Evolutionary conservation across 1,139 yeast genomes (phyloP), one percentile per base, ranked within the genome.

Genomic region (Pichia sp.): DNA sequence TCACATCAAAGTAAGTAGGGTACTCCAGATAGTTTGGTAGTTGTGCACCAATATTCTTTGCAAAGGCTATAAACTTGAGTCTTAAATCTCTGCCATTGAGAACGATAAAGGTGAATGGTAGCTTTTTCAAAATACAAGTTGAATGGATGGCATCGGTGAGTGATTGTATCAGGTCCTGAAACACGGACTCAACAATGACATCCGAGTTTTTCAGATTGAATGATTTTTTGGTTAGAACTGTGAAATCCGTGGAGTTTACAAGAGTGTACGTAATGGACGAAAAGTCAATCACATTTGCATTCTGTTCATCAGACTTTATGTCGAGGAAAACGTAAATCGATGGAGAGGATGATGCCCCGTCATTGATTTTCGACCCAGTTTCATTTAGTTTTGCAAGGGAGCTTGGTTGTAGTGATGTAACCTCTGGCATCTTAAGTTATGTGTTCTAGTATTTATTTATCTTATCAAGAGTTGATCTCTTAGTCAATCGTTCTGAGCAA

Each of bases 21-120:
- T 78, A 79, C 53, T 79, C 85, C 43, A 88, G 62, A 53, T 80
- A 85, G 3, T 72, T 65, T 0, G 96, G 96, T 41, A 88, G 66
- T 3, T 66, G 72, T 38, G 83, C 75, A 12, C 74, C 70, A 54
- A 82, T 77, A 55, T 85, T 94, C 28, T 85, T 67, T 9, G 94
- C 86, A 55, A 85, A 94, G 33, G 94, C 68, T 6, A 84, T 79
- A 20, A 88, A 59, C 49, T 82, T 85, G 23, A 86, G 88, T 44
- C 88, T 68, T 33, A 88, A 60, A 47, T 78, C 80, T 74, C 80
- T 72, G 11, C 69, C 61, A 50, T 77, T 77, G 46, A 74, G 65
- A 1, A 87, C 69, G 30, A 86, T 80, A 50, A 87, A 73, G 3
- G 78, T 65, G 54, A 85, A 81, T 26, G 76, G 79, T n/a, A 24